Base-by-base conservation (phyloP, 768 basidiomycete species). In the Auricularia sp. region DNA sequence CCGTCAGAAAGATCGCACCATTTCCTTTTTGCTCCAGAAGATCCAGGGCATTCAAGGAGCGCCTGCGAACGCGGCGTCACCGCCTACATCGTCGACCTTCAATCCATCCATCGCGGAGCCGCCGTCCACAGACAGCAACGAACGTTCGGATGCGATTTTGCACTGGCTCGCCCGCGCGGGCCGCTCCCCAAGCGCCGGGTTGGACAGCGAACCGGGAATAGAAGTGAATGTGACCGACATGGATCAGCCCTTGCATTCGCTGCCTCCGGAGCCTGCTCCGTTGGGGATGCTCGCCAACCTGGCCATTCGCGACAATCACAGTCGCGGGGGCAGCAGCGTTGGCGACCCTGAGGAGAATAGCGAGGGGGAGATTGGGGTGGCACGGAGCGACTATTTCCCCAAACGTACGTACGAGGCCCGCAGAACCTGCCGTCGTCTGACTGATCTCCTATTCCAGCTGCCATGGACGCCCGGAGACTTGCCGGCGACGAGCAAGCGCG, bases 1-100 rank as follows among this genome's bases (percentile, higher is more conserved):
- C 68, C 83, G 87, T 63, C 91, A 94, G 77, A 94, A 94, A 77
- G 91, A 94, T 76, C 80, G 84, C 21, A 88, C 93, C 69, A 93
- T 94, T 69, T 89, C 92, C 67, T 88, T 86, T 14, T 83, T 93
- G 14, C 81, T 94, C 68, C 92, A 92, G 72, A 90, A 92, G 79
- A 90, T 86, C 68, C 66, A 69, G 67, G 45, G 68, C 68, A 8
- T 24, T 35, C 64, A 64, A 54, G 56, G 39, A 21, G 33, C 63
- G 29, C 29, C 29, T 14, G 56, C 56, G 7, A 35, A 63, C 35
- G 24, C 65, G 45, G 24, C 63, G 37, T 45, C 63, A 21, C 33
- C 34, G 64, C 18, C 45, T 4, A n/a, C 24, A 8, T 33, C 56
- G 24, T 59, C 56, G 24, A 33, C 56, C n/a, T 58, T 54, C 37